These are phyloP conservation scores for Setaria viridis DNA, from an alignment of 202 grass and related monocot genomes.

Conservation along the genomic window DNA sequence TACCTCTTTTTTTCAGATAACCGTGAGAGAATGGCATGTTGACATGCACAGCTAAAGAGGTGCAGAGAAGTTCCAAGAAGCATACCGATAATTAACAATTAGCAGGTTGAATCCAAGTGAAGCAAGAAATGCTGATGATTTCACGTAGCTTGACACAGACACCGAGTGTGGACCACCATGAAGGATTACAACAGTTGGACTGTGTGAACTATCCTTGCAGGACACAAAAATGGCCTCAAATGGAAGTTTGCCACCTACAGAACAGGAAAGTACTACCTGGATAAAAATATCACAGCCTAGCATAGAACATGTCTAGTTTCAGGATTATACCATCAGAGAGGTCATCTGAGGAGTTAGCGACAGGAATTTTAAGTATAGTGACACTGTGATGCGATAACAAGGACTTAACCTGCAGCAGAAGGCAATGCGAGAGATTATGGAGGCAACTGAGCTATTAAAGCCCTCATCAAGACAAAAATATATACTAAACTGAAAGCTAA, in stretches of 20 bases:
- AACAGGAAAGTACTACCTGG: not conserved
- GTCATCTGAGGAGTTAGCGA: slow-evolving; percentile 53
- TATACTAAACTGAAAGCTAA: slow-evolving; percentile 34
- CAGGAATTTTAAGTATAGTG: slow-evolving; percentile 73
- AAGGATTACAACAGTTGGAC: slow-evolving; percentile 71
- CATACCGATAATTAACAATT: slow-evolving; percentile 83
- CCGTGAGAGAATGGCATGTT: slow-evolving; percentile 16
- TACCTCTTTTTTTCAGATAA: slow-evolving; percentile 63
- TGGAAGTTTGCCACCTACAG: slow-evolving; percentile 70
- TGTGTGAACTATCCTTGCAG: slow-evolving; percentile 54
- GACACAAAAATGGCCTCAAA: slow-evolving; percentile 86
- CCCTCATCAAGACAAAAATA: not conserved
- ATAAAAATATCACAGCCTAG: not conserved
- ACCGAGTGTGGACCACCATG: slow-evolving; percentile 88
- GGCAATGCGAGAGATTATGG: not conserved
- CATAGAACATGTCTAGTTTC: not conserved
- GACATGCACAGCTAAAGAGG: not conserved
- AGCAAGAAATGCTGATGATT: slow-evolving; percentile 79
- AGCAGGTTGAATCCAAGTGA: slow-evolving; percentile 87
- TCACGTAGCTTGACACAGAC: slow-evolving; percentile 79
- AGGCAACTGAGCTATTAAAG: not conserved
- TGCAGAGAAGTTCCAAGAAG: slow-evolving; percentile 2
- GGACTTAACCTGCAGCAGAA: slow-evolving; percentile 58
- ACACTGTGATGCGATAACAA: slow-evolving; percentile 65
- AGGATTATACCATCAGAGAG: slow-evolving; percentile 61